Base-by-base conservation (phyloP, 441 rosid genomes). In the Croton laevigatus region DNA sequence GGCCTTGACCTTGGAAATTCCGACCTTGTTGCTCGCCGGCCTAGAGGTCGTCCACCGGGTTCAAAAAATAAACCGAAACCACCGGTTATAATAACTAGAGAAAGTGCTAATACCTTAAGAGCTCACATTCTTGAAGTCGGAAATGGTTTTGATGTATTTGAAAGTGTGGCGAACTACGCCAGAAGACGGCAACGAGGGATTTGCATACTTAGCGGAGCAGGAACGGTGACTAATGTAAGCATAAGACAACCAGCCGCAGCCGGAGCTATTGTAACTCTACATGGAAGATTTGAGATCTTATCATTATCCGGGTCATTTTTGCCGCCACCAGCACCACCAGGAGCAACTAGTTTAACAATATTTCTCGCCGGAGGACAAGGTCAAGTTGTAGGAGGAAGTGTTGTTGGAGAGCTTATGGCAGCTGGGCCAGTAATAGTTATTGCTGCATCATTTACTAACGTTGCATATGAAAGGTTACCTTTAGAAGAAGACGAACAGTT, bases 321-420 rank as follows among this genome's bases (percentile, higher is more conserved):
- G 59, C 98, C 98, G 0, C 97, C 97, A 10, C 98, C 98, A 6
- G 98, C 98, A 40, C 98, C 98, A 2, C 98, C 98, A 0, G 97
- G 97, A 1, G 98, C 98, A 8, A 93, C 98, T 1, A 93, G 98
- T 63, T 66, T 93, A 73, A 91, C 98, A 0, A 85, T 91, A 53
- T 91, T 86, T 65, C 78, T 94, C 19, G 91, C 96, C 10, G 97
- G 98, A 3, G 90, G 94, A 20, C 94, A 94, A 75, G 98, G 98
- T 2, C 98, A 94, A 71, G 95, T 94, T 7, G 90, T 94, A 5
- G 98, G 98, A 0, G 98, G 98, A 22, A 94, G 82, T 77, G 98
- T 94, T 17, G 91, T 89, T 0, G 98, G 98, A 10, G 98, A 94
- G 83, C 68, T 94, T 67, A 87, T 74, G 19, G 92, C 97, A 12